Conservation (phyloP, 495 filamentous ascomycete genomes). For the Aspergillus incahuasiensis region DNA sequence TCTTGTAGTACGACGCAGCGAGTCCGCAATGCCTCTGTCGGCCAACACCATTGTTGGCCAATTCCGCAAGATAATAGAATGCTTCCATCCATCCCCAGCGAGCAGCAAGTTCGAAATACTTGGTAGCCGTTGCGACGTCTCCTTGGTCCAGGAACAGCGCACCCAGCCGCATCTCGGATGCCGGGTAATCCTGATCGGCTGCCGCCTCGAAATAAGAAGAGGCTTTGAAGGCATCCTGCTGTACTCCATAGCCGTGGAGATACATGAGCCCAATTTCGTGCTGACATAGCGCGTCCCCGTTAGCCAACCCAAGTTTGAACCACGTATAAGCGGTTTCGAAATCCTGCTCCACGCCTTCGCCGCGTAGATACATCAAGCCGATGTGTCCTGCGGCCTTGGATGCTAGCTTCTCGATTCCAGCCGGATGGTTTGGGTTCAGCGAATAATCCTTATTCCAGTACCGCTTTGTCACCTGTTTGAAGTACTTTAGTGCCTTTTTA, state of each 20-base stretch:
- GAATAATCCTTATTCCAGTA: constrained; percentile 83
- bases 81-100: constrained; percentile 87
- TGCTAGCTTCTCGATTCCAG: constrained; percentile 73
- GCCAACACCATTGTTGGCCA: constrained; percentile 76
- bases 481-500: constrained; percentile 72
- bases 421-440: constrained; percentile 46
- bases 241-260: constrained; percentile 76
- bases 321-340: constrained; percentile 71
- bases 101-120: constrained; percentile 90
- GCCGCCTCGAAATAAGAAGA: constrained; percentile 77
- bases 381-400: constrained; percentile 88
- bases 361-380: constrained; percentile 87
- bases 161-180: constrained; percentile 79
- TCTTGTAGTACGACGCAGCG: constrained; percentile 90
- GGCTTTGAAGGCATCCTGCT: constrained; percentile 67
- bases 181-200: constrained; percentile 77
- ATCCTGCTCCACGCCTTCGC: constrained; percentile 81
- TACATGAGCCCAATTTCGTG: constrained; percentile 84
- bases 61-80: constrained; percentile 91
- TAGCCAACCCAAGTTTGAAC: constrained; percentile 78
- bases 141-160: constrained; percentile 89
- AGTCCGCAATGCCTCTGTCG: constrained; percentile 74
- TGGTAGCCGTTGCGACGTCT: constrained; percentile 65
- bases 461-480: constrained; percentile 71
- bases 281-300: constrained; percentile 81